Evolutionary conservation across 805 yeast genomes (phyloP), one percentile per base, ranked within the genome.

Genomic region (Ogataea methanolica): DNA sequence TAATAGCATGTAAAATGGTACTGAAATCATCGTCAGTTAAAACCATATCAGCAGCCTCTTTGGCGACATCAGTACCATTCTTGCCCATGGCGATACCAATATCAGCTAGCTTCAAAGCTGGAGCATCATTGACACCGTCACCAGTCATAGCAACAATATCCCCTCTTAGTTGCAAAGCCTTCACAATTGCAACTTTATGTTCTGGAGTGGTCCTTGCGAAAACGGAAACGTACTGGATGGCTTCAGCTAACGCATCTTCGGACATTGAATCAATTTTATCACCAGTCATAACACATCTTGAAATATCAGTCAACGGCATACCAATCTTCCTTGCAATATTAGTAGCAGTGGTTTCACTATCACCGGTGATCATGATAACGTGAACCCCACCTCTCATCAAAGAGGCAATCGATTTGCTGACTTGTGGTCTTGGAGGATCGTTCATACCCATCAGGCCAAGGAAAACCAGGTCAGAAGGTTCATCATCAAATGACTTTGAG

Each of bases 141-240:
- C 99, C 99, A n/a, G 98, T 91, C 97, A 92, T 91, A 22, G 97
- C 99, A 44, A 92, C 98, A 52, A 92, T 83, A 65, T 92, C 96
- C 44, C 97, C 97, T 63, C 96, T 79, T 64, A 80, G 78, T 65
- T 91, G 96, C 53, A 91, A 74, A 0, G 97, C 97, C 60, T 86
- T 81, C 33, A 91, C 96, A 66, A 91, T 91, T 50, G 86, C 77
- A 52, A 91, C 84, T 63, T 91, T 91, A 67, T 91, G 96, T 63
- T 90, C 96, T 1, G 97, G 97, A 1, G 97, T 85, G 8, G 97
- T 90, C 72, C 97, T 82, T 6, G 97, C 97, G 74, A 91, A 90
- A 4, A 90, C 88, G 31, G 92, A 83, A 33, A 92, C 96, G 55
- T 82, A 80, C 51, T 82, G 82, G 55, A 91, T 90, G 15, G 87